Evolutionary conservation across 2,329 filamentous ascomycete species (phyloP), one percentile per base, ranked within the genome.

Genomic region (Escovopsis weberi): DNA sequence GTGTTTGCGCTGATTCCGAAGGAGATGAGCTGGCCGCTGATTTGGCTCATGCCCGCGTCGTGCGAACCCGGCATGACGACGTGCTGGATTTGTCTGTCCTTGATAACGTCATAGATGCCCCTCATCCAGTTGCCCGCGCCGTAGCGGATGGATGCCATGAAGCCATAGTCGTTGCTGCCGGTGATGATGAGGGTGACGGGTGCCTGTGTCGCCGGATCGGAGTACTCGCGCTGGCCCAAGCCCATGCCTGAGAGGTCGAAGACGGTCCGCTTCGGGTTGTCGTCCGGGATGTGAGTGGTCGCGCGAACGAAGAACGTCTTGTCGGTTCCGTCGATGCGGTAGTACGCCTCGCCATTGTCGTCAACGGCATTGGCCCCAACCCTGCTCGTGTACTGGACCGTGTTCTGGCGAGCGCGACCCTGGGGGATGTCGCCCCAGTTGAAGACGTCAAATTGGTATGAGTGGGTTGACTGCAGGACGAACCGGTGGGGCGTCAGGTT

Each of bases 51-150:
- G n/a, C 67, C 68, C 0, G 66, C 58, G 44, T 71, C 66, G 45
- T 72, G 67, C 4, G 65, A 61, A 8, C 67, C 68, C 0, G 68
- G 68, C 58, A 72, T 64, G 39, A 64, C 59, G 15, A 72, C 57
- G 28, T 69, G 60, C 41, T 63, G 62, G 0, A 72, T 51, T 1
- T 59, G 60, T 10, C 68, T 60, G 45, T 58, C 53, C 33, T 54
- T 53, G 45, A 62, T 61, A 3, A 55, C 52, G 15, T 56, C 43
- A 44, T 59, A 56, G 9, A 61, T 50, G 6, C 45, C 43, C 32
- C 47, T 51, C 59, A 62, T 62, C 59, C 59, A 62, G 44, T 53
- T 53, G 30, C 52, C 51, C 0, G 50, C 44, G 1, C 54, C 54
- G 38, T 53, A 56, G 3, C 48, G 48, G 2, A 61, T 48, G 1